These are phyloP conservation scores for Xanthoconium separans DNA, from an alignment of 1,284 basidiomycete species.

Conservation along the genomic window DNA sequence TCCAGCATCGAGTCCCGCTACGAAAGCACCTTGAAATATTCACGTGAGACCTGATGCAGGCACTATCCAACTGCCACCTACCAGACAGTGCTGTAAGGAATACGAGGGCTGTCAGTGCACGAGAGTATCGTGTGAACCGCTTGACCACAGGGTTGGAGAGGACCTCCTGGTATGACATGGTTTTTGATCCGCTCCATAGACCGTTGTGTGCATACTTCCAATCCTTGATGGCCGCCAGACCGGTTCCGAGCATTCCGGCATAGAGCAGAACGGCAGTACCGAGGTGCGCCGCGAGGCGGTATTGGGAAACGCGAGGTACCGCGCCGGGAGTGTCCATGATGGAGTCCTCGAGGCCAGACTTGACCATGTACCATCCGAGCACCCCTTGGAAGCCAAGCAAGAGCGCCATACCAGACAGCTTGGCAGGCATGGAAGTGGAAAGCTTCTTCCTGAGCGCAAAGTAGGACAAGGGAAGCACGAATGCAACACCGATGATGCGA, in stretches of 20 bases:
- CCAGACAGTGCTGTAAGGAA: slow-evolving; percentile 91
- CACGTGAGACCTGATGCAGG: slow-evolving; percentile 6
- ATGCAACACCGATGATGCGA: slow-evolving; percentile 82
- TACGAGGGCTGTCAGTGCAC: slow-evolving; percentile 71
- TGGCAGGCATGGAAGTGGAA: slow-evolving; percentile 57
- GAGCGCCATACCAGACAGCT: slow-evolving; percentile 69
- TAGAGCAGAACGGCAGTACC: slow-evolving; percentile 90
- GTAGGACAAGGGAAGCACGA: slow-evolving; percentile 79
- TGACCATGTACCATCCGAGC: slow-evolving; percentile 99
- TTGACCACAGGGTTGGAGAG: slow-evolving; percentile 57
- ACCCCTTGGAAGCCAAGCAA: slow-evolving; percentile 90
- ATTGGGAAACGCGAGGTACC: slow-evolving; percentile 94
- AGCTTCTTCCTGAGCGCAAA: slow-evolving; percentile 73
- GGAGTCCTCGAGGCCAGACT: slow-evolving; percentile 88
- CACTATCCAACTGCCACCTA: slow-evolving; percentile 32
- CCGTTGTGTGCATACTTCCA: slow-evolving; percentile 65
- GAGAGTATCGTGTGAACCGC: slow-evolving; percentile 60
- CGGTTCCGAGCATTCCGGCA: slow-evolving; percentile 87
- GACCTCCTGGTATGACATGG: slow-evolving; percentile 48
- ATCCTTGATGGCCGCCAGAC: slow-evolving; percentile 78
- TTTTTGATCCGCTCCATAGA: slow-evolving; percentile 43
- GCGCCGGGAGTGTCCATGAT: slow-evolving; percentile 80
- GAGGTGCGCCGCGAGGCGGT: slow-evolving; percentile 93
- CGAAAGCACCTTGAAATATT: slow-evolving; percentile 78
- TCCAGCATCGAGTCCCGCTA: slow-evolving; percentile 96